Base-by-base conservation (phyloP, 31 red algal species). In the Asparagopsis taxiformis region DNA sequence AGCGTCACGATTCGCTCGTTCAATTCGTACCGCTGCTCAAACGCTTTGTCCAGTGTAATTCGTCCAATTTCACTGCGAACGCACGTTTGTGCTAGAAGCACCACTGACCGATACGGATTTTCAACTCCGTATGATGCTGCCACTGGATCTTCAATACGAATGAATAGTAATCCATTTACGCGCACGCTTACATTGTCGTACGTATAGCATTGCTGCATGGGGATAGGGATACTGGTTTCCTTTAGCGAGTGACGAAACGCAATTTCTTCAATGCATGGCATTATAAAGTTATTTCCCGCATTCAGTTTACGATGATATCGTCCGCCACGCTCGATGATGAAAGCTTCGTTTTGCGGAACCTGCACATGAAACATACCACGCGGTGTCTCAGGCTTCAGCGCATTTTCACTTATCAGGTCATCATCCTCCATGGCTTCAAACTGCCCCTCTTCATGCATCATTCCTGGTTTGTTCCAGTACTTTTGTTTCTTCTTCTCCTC, bases 21-120 rank as follows among this genome's bases (percentile, higher is more conserved):
- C 11, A 98, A 56, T 9, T 26, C 51, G 36, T 90, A 63, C 25
- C 85, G 65, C 20, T 89, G 62, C 32, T 91, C 70, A 38, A 91
- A 92, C 20, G 85, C 83, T 59, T 98, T 76, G 29, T 98, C 87
- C 6, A 98, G 51, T 11, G 94, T 70, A 32, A 98, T 51, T 73
- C 85, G 79, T 17, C 77, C 84, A 8, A 98, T 37, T 31, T 93
- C 94, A 7, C 69, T 75, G 3, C 91, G 68, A 50, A 98, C 90
- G 50, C 70, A 80, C 28, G 85, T 98, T 39, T 93, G 89, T 3
- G 91, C 84, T 1, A 98, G 83, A n/a, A 85, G 53, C 3, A 87
- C 75, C 32, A 93, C 19, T 1, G 81, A 25, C 35, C 43, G 70
- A 46, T 75, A 68, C 17, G 57, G 31, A 51, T 85, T 85, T 21